Conservation (phyloP, 2,329 filamentous ascomycete genomes). For the Trichoderma simmonsii region DNA sequence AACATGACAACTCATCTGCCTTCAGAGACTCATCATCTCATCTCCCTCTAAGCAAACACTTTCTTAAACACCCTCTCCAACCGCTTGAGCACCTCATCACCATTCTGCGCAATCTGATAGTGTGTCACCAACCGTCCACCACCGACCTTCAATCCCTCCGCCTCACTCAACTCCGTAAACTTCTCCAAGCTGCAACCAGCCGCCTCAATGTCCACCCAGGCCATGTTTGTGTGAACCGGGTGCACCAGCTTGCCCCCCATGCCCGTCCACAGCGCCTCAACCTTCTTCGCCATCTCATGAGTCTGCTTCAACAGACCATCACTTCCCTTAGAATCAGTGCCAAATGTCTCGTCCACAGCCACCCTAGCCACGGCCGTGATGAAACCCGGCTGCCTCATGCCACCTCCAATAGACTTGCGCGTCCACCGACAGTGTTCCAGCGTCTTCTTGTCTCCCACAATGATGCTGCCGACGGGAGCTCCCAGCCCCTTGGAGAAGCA, state of each 20-base stretch:
- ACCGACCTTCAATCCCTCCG: slow-evolving; percentile 42
- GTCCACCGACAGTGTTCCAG: slow-evolving; percentile 42
- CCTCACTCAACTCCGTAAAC: slow-evolving; percentile 40
- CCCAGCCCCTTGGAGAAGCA: slow-evolving; percentile 83
- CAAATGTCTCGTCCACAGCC: slow-evolving; percentile 55
- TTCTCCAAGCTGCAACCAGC: slow-evolving; percentile 44
- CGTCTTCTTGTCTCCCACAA: slow-evolving; percentile 51
- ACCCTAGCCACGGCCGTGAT: slow-evolving; percentile 69
- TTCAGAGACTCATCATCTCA: too few species aligned
- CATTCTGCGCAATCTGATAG: slow-evolving; percentile 60
- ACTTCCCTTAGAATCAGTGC: slow-evolving; percentile 33
- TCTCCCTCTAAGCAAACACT: slow-evolving; percentile 27
- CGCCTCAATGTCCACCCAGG: slow-evolving; percentile 72
- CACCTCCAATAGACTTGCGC: slow-evolving; percentile 73
- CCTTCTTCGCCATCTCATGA: slow-evolving; percentile 60
- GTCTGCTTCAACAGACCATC: slow-evolving; percentile 58
- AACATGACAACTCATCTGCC: not conserved
- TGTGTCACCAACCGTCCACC: slow-evolving; percentile 46
- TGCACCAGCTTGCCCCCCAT: slow-evolving; percentile 66
- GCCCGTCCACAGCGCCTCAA: slow-evolving; percentile 67
- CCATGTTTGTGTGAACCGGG: slow-evolving; percentile 87
- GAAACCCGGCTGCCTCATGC: slow-evolving; percentile 69
- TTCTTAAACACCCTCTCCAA: slow-evolving; percentile 54
- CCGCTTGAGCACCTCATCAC: slow-evolving; percentile 56
- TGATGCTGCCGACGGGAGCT: slow-evolving; percentile 73